Percentiles rank a stretch among this genome's conserved stretches.
phyloP scores from a whole-genome alignment of 1,284 basidiomycete genomes.

The Crocinoboletus sp. region DNA sequence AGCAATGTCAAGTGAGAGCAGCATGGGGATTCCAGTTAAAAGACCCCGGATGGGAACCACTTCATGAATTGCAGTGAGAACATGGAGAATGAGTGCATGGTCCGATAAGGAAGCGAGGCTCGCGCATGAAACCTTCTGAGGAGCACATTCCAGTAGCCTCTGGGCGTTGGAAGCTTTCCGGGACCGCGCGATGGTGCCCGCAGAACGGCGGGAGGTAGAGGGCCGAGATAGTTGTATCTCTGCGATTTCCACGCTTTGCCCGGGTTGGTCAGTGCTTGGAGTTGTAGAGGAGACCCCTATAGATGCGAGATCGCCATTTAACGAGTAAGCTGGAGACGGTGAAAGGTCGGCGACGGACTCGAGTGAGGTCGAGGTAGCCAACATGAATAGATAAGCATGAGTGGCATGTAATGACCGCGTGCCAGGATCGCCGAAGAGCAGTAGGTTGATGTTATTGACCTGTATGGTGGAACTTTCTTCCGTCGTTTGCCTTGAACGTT shows the following conservation, averaged over 20 bases:
- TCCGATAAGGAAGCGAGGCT: conserved; percentile 66
- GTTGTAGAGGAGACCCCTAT: conserved; percentile 38
- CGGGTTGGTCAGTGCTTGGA: conserved; percentile 30
- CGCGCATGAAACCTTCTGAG: conserved; percentile 39
- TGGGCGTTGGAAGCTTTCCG: conserved; percentile 54
- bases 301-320: conserved; percentile 30
- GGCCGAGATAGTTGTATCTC: conserved; percentile 32
- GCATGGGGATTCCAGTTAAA: conserved; percentile 80
- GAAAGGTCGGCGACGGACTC: conserved; percentile 41
- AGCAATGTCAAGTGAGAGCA: conserved; percentile 68
- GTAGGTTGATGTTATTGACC: conserved; percentile 40
- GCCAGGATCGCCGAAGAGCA: conserved; percentile 61
- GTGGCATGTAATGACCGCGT: conserved; percentile 73
- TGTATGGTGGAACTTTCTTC: conserved; percentile 44
- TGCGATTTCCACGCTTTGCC: conserved; percentile 12
- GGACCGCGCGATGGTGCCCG: conserved; percentile 41
- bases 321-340: conserved; percentile 40
- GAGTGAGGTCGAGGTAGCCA: conserved; percentile 66
- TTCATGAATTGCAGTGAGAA: conserved; percentile 66
- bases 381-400: conserved; percentile 73
- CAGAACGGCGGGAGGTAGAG: conserved; percentile 44
- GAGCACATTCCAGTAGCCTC: conserved; percentile 46
- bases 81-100: conserved; percentile 68
- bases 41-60: conserved; percentile 70
- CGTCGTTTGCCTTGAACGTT: conserved; percentile 39